Evolutionary conservation across 2,329 filamentous ascomycete genomes (phyloP), one percentile per base, ranked within the genome.

Genomic region (Pseudogymnoascus sp.): DNA sequence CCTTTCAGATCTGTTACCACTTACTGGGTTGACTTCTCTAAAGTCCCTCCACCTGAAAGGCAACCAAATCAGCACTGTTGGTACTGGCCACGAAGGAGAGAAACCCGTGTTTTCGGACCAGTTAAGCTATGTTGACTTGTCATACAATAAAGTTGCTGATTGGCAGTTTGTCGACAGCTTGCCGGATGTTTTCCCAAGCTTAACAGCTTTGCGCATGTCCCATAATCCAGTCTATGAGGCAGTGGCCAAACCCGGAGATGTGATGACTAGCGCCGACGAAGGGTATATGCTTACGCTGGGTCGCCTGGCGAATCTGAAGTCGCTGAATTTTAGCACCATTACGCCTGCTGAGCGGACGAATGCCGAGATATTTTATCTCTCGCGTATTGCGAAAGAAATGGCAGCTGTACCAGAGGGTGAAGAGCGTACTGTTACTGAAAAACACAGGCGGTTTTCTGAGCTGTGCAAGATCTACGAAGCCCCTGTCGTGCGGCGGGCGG

Each of bases 311-410:
- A 75, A 76, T 1, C 79, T 97, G 8, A 80, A 79, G 59, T 78
- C 77, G 0, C 79, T 96, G 28, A 94, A 94, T 70, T 90, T 89
- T 70, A 85, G 84, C 63, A 75, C 76, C 13, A 85, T 97, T 65
- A 85, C 84, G 0, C 66, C 77, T 1, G 82, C 86, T 39, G 92
- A 97, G 71, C 84, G 92, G 15, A 79, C 83, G 59, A 94, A 97
- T 68, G 91, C 91, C 3, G 94, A 97, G 67, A 86, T 92, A 68
- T 99, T 95, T 71, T 99, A 99, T 71, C 82, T 97, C 9, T 89
- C 86, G 0, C 82, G 88, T 59, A 94, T 96, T 61, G 88, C 82
- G 9, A 85, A 84, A 63, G 89, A 94, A 69, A 76, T 96, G 37
- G 80, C 84, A 1, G 75, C 78, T 3, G 80, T 83, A 0, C 75